These are phyloP conservation scores for Curvularia lunata DNA, from an alignment of 2,329 filamentous ascomycete species.

Conservation along the genomic window DNA sequence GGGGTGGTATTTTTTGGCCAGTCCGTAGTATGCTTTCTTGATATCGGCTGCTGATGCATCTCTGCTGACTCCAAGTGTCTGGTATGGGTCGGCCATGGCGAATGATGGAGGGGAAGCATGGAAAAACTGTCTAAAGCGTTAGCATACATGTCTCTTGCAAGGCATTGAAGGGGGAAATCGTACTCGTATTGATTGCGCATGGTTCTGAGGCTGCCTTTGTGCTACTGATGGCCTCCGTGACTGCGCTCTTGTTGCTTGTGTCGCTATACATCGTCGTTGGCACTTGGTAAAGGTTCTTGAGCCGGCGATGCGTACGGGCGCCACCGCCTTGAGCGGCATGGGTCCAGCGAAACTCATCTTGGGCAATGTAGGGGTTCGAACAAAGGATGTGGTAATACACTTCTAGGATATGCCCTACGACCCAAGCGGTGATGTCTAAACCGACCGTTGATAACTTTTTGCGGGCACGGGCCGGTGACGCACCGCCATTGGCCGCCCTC, in stretches of 20 bases:
- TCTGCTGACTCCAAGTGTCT: slow-evolving; percentile 82
- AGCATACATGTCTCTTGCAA: slow-evolving; percentile 12
- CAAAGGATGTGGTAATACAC: slow-evolving; percentile 25
- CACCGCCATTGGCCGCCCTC: slow-evolving; percentile 16
- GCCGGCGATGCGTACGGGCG: slow-evolving; percentile 40
- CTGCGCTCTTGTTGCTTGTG: slow-evolving; percentile 34
- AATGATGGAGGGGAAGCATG: slow-evolving; percentile 63
- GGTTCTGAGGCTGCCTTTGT: slow-evolving; percentile 27
- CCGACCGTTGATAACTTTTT: slow-evolving; percentile 24
- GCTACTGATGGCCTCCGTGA: slow-evolving; percentile 33
- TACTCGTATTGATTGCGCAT: slow-evolving; percentile 42
- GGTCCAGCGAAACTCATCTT: slow-evolving; percentile 48
- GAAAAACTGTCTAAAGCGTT: slow-evolving; percentile 39
- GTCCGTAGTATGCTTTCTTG: slow-evolving; percentile 97
- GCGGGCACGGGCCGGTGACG: slow-evolving; percentile 20
- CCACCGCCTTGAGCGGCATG: slow-evolving; percentile 42
- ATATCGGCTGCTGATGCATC: slow-evolving; percentile 83
- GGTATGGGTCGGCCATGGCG: slow-evolving; percentile 79
- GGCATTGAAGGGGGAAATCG: slow-evolving; percentile 5
- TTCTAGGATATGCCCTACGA: slow-evolving; percentile 8
- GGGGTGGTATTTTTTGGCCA: slow-evolving; percentile 97
- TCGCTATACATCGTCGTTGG: slow-evolving; percentile 41
- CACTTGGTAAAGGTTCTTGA: slow-evolving; percentile 37
- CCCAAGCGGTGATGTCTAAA: slow-evolving; percentile 8
- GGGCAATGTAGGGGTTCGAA: slow-evolving; percentile 1